phyloP scores from a whole-genome alignment of 2,329 filamentous ascomycete genomes.

The Colletotrichum cereale region DNA sequence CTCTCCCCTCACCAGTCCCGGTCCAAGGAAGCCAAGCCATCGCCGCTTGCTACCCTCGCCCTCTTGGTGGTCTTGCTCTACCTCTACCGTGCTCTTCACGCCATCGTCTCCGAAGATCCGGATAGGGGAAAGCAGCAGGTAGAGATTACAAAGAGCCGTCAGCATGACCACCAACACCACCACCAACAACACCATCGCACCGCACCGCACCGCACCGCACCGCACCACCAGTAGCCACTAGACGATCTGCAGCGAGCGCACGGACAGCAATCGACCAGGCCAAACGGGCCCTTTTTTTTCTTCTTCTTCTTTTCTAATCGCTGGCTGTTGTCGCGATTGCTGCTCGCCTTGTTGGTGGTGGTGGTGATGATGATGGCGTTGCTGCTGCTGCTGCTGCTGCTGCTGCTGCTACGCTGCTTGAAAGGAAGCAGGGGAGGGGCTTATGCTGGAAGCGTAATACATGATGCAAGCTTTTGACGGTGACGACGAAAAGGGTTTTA shows the following conservation, averaged over 20 bases:
- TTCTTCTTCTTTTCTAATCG: neutral
- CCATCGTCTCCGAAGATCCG: slow-evolving; percentile 33
- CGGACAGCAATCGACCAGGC: slow-evolving; percentile 16
- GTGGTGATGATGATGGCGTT: neutral
- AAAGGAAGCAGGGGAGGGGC: slow-evolving; percentile 3
- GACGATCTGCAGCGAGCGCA: slow-evolving; percentile 22
- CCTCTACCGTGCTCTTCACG: neutral
- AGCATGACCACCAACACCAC: slow-evolving; percentile 17
- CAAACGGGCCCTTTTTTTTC: slow-evolving; percentile 1
- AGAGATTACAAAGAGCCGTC: slow-evolving; percentile 31
- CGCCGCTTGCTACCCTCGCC: neutral
- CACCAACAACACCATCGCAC: neutral
- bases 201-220: too few species aligned
- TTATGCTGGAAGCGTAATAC: slow-evolving; percentile 20
- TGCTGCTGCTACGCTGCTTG: slow-evolving; percentile 18
- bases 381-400: slow-evolving; percentile 5
- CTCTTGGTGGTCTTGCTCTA: neutral
- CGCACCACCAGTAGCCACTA: slow-evolving; percentile 14
- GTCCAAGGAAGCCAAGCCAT: neutral
- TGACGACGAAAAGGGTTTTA: slow-evolving; percentile 6
- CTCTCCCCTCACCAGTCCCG: neutral
- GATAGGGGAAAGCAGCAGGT: slow-evolving; percentile 33
- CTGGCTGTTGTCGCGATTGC: neutral
- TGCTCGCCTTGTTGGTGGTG: slow-evolving; percentile 5
- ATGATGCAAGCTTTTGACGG: neutral